phyloP scores from a whole-genome alignment of 306 rosid species.

The Hippophae gyantsensis region DNA sequence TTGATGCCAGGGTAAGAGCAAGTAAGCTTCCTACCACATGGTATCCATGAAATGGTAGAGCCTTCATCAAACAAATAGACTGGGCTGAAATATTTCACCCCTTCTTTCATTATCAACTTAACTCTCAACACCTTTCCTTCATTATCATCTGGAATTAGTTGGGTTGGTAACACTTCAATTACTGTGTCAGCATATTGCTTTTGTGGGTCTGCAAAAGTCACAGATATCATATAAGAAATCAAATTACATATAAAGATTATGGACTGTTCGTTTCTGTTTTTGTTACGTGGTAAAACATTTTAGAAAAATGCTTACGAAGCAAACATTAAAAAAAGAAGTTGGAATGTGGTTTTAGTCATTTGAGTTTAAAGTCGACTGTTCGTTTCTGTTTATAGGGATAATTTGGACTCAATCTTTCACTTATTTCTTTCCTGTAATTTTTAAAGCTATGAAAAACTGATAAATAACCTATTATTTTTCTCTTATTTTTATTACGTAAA shows the following conservation, averaged over 20 bases:
- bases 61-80: slow-evolving; percentile 97
- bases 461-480: too few species aligned
- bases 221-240: background rate
- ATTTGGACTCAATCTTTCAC: too few species aligned
- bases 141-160: slow-evolving; percentile 78
- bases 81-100: slow-evolving; percentile 67
- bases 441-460: too few species aligned
- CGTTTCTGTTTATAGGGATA: too few species aligned
- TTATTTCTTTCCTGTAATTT: too few species aligned
- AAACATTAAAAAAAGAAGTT: too few species aligned
- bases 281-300: too few species aligned
- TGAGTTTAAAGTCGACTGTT: too few species aligned
- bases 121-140: slow-evolving; percentile 92
- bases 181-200: slow-evolving; percentile 97
- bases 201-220: slow-evolving; percentile 63
- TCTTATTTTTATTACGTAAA: too few species aligned
- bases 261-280: too few species aligned
- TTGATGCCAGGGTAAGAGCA: slow-evolving; percentile 99
- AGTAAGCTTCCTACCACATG: slow-evolving; percentile 97
- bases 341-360: too few species aligned
- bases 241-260: background rate
- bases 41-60: slow-evolving; percentile 90
- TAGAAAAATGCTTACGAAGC: too few species aligned
- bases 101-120: slow-evolving; percentile 87
- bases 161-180: slow-evolving; percentile 90